Conservation (phyloP, 2,329 filamentous ascomycete species). For the Hirsutella minnesotensis region DNA sequence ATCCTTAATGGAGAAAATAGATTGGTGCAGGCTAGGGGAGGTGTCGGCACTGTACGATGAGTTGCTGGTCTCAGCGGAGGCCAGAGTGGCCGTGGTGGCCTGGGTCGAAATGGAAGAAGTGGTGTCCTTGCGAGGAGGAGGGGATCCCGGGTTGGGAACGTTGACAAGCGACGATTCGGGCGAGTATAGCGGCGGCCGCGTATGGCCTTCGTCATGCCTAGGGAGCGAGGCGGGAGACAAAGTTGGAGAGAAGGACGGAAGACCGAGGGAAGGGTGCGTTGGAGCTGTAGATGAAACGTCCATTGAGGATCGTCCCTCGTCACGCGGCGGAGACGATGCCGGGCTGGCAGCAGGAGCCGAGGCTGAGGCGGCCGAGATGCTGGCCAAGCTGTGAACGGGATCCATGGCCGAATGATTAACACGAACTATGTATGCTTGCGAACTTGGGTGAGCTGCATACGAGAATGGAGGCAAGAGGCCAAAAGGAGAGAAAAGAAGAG, state of each 20-base stretch:
- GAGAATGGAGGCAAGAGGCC: background rate
- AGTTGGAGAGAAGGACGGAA: conserved; percentile 15
- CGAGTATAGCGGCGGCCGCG: conserved; percentile 6
- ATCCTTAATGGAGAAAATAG: conserved; percentile 44
- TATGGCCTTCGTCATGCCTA: conserved; percentile 3
- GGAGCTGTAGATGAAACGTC: conserved; percentile 3
- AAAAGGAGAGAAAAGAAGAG: background rate
- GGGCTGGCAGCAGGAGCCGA: conserved; percentile 1
- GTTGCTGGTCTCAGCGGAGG: conserved; percentile 34
- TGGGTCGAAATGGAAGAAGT: conserved; percentile 41
- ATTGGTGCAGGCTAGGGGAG: conserved; percentile 37
- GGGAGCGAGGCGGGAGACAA: conserved; percentile 9
- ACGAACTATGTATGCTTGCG: background rate
- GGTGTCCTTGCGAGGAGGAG: conserved; percentile 34
- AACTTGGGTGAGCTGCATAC: background rate
- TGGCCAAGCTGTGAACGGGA: conserved; percentile 24
- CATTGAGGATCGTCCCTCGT: background rate
- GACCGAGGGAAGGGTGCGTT: conserved; percentile 8
- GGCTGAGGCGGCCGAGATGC: conserved; percentile 12
- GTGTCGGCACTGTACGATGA: conserved; percentile 41
- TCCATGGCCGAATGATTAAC: conserved; percentile 18
- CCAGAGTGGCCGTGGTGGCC: conserved; percentile 30
- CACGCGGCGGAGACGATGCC: conserved; percentile 1
- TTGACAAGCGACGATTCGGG: conserved; percentile 6
- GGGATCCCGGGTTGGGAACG: conserved; percentile 15